Base-by-base conservation (phyloP, 495 filamentous ascomycete species). In the Neurospora tetrasperma region DNA sequence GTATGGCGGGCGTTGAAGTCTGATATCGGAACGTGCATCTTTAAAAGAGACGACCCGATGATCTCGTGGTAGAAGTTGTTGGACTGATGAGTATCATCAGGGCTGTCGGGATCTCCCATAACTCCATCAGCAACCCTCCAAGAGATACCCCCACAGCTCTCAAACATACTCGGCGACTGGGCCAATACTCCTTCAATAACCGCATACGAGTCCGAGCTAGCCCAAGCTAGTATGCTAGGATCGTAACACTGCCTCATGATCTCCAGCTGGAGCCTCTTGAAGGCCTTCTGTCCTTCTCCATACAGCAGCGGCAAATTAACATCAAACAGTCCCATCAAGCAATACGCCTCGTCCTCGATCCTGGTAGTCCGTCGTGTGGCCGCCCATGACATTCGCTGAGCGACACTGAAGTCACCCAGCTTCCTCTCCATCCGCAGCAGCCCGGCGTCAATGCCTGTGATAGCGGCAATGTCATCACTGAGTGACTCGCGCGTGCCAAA, bases 381-480 rank as follows among this genome's bases (percentile, higher is more conserved):
- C 5, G 74, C 76, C 77, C 74, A 79, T 10, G 71, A 73, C 74
- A 79, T 73, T 18, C 68, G 69, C 35, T 73, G 69, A 4, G 77
- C 76, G 3, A 79, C 69, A 54, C 69, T 73, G 66, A 46, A 54
- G 10, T 31, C 59, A 4, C 11, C 18, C 1, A 72, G 27, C 69
- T 46, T 44, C 7, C 46, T 31, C 14, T 66, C 42, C 71, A 69
- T 66, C 16, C 44, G 48, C 20, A 75, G 44, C 42, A 73, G 31
- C 18, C 20, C 69, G 10, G 41, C 9, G 14, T 76, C 75, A n/a
- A 85, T 81, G 20, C 76, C 72, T 3, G 81, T 84, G 23, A 75
- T 76, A 0, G 69, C 27, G 1, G 75, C 71, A 39, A 83, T 70
- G 0, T 20, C 8, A 8, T 48, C 14, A 0, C n/a, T 38, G 12